Base-by-base conservation (phyloP, 352 stramenopile species). In the Pythium dissimile region DNA sequence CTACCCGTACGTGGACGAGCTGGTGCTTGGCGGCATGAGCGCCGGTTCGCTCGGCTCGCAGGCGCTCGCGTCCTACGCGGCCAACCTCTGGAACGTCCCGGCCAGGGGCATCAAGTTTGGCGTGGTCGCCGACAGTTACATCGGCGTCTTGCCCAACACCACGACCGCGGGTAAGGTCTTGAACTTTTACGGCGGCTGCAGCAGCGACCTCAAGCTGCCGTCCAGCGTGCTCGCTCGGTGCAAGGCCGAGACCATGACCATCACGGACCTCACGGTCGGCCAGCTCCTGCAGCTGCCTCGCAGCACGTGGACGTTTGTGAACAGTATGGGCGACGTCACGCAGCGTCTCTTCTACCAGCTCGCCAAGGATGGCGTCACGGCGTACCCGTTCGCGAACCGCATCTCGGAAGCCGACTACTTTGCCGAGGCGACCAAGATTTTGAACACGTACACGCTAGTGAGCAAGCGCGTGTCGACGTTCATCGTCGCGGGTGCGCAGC, bases 281-380 rank as follows among this genome's bases (percentile, higher is more conserved):
- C 72, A 83, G 66, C 66, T 86, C 49, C 6, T 15, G 31, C 5
- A 9, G 63, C 48, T 12, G 69, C 70, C 73, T 1, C 57, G 59
- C 13, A 72, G 59, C 31, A 47, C 76, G 24, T 90, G 80, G 80
- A 59, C 88, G 3, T 88, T 88, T 55, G 51, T 88, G 9, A 69
- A 76, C 67, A 84, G 71, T 49, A 77, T 77, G 57, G 69, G 62
- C 47, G 80, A 90, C 59, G 8, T 58, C 42, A 80, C 65, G 21
- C 80, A 90, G 61, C 75, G 80, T 15, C 72, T 77, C 53, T 90
- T 86, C 41, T 90, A 90, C 60, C 54, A 85, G 41, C 54, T 88
- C n/a, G 64, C 72, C 30, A 42, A 67, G 20, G 32, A 88, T 12
- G 75, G 77, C 11, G 72, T 88, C 45, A 31, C 68, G 9, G 68